Conservation (phyloP, 2,329 filamentous ascomycete species). For the Cadophora sp. region DNA sequence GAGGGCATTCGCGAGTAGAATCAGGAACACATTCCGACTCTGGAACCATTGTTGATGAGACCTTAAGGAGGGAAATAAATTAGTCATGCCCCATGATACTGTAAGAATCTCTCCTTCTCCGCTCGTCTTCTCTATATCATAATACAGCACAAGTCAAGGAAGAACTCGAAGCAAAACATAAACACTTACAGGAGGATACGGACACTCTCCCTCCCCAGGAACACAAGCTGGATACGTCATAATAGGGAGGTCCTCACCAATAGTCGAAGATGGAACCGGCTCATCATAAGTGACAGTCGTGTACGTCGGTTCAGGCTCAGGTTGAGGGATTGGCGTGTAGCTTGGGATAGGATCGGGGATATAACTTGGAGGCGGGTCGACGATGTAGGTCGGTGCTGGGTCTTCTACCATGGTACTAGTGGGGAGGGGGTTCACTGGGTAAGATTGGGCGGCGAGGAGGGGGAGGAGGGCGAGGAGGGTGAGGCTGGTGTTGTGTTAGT, state of each 20-base stretch:
- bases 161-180: neutral
- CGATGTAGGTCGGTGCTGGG: neutral
- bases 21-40: neutral
- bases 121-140: too few relatives aligned
- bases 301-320: neutral
- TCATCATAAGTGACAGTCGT: neutral
- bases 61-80: neutral
- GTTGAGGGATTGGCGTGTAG: neutral
- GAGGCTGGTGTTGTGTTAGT: constrained; percentile 1
- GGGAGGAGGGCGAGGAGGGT: neutral
- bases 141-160: too few relatives aligned
- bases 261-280: neutral
- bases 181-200: neutral
- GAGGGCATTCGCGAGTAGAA: neutral
- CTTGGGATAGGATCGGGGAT: neutral
- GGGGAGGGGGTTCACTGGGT: neutral
- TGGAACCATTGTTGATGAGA: neutral
- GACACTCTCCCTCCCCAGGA: neutral
- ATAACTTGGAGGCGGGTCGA: neutral
- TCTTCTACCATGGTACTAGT: neutral
- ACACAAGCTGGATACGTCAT: neutral
- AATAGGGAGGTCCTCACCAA: neutral
- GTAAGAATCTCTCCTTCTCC: neutral
- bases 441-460: constrained; percentile 1
- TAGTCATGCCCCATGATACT: neutral